Conservation (phyloP, 192 early-diverging fungal genomes). For the Mortierella claussenii region DNA sequence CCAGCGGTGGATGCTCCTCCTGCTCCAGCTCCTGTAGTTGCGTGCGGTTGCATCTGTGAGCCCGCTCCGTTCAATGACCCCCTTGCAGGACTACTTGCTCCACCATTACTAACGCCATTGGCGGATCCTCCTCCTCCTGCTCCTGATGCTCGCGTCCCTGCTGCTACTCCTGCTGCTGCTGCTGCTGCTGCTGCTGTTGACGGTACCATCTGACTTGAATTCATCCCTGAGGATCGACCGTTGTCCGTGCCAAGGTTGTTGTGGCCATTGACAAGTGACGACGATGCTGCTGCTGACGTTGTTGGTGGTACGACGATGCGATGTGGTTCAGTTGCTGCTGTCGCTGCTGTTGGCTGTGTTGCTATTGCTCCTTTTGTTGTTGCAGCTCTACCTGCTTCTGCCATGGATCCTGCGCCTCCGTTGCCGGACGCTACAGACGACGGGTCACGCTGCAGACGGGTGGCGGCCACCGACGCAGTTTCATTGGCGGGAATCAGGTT, state of each 20-base stretch:
- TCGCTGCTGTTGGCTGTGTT: no score
- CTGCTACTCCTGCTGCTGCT: not conserved
- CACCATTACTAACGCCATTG: no score
- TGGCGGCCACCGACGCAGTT: no score
- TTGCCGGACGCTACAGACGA: not conserved
- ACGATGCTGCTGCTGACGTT: no score
- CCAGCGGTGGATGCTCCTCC: no score
- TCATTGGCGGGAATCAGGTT: not conserved
- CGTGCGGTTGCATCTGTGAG: slow-evolving; percentile 1
- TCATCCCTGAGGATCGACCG: not conserved
- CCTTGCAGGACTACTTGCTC: no score
- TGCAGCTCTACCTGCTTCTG: not conserved
- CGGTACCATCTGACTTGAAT: no score
- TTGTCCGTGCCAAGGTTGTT: not conserved
- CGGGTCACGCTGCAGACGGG: no score
- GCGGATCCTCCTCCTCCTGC: not conserved
- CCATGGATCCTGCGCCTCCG: not conserved
- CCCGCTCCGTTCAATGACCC: slow-evolving; percentile 9
- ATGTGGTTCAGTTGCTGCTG: not conserved
- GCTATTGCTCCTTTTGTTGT: not conserved
- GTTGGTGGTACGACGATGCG: not conserved
- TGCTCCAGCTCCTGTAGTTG: slow-evolving; percentile 8
- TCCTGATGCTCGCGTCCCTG: not conserved
- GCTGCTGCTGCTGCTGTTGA: slow-evolving; percentile 6
- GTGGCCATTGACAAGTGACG: not conserved